Base-by-base conservation (phyloP, 73 alveolate genomes). In the Paramecium sexaurelia region DNA sequence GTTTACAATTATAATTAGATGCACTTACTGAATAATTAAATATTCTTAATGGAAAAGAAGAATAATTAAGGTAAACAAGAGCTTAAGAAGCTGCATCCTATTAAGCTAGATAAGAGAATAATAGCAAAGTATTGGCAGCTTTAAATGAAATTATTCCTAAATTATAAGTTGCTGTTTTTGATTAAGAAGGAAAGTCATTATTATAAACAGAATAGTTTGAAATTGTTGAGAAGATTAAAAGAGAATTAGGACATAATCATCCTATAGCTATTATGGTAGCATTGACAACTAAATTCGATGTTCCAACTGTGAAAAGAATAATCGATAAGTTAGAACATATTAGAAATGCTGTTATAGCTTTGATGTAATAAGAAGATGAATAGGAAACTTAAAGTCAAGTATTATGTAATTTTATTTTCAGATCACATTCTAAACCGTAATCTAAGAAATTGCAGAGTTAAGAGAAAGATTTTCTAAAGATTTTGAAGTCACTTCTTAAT, bases 31-130 rank as follows among this genome's bases (percentile, higher is more conserved):
- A 32, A 29, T 78, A 78, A 40, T 78, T 78, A 22, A 40, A 43
- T 24, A 43, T 78, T 41, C 55, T 78, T 9, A 78, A 78, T 78
- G 71, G 75, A 0, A 78, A 78, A 43, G 90, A 78, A 78, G 90
- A 78, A 43, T 27, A 78, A 45, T 7, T 78, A 37, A 78, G 90
- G 41, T 36, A 78, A 24, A 78, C 73, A 22, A 78, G 90, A 78
- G 90, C 90, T 5, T 13, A 78, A 43, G 90, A 78, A 78, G 90
- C 90, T 19, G 90, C 90, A 15, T 37, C 90, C 5, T 78, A 78
- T 78, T 41, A 78, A 78, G 75, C 68, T 4, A 78, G 90, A 41
- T 7, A 26, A 29, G 90, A 78, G 40, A 78, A 78, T 78, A 78
- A 78, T 33, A 43, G 55, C 35, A 78, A 33, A 78, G 90, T 78